A percentile compares a stretch with the other conserved stretches of the same genome.
Conservation (phyloP, 106 monocot genomes). For the Apostasia shenzhenica region DNA sequence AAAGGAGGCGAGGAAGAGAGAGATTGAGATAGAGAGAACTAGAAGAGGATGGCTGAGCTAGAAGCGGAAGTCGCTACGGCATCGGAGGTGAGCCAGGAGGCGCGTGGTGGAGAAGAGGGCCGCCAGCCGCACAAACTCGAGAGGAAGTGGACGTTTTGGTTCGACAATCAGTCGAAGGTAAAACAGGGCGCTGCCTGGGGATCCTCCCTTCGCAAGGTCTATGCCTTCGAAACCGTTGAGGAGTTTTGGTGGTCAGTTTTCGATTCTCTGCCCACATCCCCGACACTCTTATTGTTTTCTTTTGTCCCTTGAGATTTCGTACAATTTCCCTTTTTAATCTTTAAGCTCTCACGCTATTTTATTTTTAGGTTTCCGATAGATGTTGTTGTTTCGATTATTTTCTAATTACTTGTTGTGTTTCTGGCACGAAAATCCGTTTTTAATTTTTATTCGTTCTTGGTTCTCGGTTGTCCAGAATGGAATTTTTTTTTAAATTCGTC, state of each 20-base stretch:
- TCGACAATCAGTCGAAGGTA: conserved; percentile 81
- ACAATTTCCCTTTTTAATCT: too few relatives aligned
- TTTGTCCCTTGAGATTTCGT: too few relatives aligned
- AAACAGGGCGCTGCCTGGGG: conserved; percentile 98
- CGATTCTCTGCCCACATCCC: not conserved
- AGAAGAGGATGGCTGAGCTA: not conserved
- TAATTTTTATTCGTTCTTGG: too few relatives aligned
- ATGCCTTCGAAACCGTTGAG: conserved; percentile 94
- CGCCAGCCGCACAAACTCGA: conserved; percentile 53
- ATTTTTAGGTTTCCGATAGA: too few relatives aligned
- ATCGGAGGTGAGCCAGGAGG: not conserved
- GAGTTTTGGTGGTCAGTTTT: conserved; percentile 86
- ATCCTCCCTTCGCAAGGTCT: conserved; percentile 52
- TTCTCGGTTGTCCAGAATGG: too few relatives aligned
- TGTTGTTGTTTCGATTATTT: too few relatives aligned
- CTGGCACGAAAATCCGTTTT: too few relatives aligned
- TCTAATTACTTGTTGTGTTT: too few relatives aligned
- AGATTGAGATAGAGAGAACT: not conserved
- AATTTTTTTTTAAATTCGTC: too few relatives aligned
- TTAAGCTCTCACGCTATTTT: too few relatives aligned
- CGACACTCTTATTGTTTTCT: too few relatives aligned
- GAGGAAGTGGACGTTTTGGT: conserved; percentile 99
- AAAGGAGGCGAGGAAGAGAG: not conserved
- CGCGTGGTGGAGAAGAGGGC: not conserved
- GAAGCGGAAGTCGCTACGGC: conserved; percentile 20